A percentile compares a stretch with the other conserved stretches of the same genome.
phyloP scores from a whole-genome alignment of 2,329 filamentous ascomycete species.

The Drechslerella dactyloides region DNA sequence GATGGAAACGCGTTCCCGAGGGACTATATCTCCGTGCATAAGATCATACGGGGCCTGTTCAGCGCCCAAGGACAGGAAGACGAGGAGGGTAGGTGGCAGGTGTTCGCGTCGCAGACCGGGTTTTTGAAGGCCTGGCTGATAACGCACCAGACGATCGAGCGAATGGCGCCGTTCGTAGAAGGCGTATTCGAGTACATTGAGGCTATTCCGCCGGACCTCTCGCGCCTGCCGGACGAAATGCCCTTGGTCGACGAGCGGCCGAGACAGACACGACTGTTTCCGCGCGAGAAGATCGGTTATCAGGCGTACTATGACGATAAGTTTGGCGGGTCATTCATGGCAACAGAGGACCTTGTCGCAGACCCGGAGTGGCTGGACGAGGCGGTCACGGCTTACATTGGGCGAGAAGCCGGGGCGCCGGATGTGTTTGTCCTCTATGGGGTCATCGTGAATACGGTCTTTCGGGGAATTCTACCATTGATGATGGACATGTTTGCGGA shows the following conservation, averaged over 20 bases:
- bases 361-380: conserved; percentile 17
- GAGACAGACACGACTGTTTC: conserved; percentile 18
- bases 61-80: not conserved
- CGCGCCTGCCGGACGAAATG: not conserved
- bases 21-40: conserved; percentile 11
- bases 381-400: conserved; percentile 3
- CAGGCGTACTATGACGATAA: conserved; percentile 19
- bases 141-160: not conserved
- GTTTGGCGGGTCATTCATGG: conserved; percentile 8
- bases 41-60: conserved; percentile 3
- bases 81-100: not conserved
- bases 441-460: conserved; percentile 9
- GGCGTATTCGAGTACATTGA: conserved; percentile 11
- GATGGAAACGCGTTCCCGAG: conserved; percentile 1
- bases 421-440: conserved; percentile 7
- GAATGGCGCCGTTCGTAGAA: not conserved
- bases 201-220: not conserved
- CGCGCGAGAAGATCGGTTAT: conserved; percentile 23
- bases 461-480: conserved; percentile 7
- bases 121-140: conserved; percentile 9
- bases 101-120: conserved; percentile 11
- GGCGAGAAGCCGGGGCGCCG: not conserved
- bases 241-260: not conserved
- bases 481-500: conserved; percentile 28
- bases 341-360: conserved; percentile 3